Percentiles rank a stretch among this genome's conserved stretches.
phyloP scores from a whole-genome alignment of 495 filamentous ascomycete species.

The Hyaloscypha hepaticicola region DNA sequence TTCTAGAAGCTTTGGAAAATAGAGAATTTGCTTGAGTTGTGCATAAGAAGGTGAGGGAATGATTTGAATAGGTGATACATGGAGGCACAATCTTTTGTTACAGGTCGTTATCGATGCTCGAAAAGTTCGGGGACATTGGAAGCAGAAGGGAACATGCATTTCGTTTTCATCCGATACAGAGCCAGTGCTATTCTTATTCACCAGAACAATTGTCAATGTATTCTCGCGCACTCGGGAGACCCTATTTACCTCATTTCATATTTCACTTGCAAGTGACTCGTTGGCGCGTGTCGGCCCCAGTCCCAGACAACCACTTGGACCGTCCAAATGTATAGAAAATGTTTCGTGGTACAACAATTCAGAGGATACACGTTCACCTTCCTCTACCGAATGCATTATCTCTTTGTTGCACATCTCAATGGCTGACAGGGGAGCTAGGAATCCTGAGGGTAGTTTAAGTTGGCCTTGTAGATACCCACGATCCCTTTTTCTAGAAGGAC shows the following conservation, averaged over 20 bases:
- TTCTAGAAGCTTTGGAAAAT: no score
- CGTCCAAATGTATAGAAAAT: background rate
- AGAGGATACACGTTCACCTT: background rate
- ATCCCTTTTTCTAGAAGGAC: background rate
- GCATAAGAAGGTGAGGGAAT: no score
- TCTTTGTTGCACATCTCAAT: background rate
- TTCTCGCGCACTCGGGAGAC: no score
- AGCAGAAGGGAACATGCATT: no score
- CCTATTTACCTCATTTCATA: no score
- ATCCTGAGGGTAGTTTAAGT: background rate
- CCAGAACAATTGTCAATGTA: no score
- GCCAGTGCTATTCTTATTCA: no score
- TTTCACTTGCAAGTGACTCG: no score
- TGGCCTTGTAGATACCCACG: background rate
- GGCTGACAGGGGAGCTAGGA: background rate
- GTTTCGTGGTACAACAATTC: background rate
- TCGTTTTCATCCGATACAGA: background rate
- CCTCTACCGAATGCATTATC: background rate
- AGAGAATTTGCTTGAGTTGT: no score
- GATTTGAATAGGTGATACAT: no score
- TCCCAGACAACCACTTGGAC: no score
- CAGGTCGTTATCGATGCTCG: background rate
- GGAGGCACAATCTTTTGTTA: background rate
- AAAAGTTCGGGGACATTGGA: background rate
- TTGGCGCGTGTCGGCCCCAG: no score